A percentile compares a stretch with the other conserved stretches of the same genome.
These are phyloP conservation scores for Amphibolis antarctica DNA, from an alignment of 106 monocot species.

Conservation along the genomic window DNA sequence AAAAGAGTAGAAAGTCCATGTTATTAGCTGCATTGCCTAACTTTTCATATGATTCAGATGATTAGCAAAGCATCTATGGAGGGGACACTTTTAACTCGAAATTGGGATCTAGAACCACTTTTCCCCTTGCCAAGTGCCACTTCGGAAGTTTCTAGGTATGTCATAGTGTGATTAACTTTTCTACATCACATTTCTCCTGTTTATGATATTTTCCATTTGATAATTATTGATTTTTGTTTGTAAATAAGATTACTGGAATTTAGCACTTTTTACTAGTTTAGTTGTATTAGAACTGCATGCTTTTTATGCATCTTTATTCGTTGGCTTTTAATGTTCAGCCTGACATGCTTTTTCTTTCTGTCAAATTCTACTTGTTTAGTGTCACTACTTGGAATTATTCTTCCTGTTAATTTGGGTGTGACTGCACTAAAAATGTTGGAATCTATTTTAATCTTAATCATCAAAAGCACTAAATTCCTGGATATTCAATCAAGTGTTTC, in stretches of 20 bases:
- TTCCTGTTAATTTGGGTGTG: no score
- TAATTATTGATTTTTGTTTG: no score
- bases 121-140: constrained; percentile 49
- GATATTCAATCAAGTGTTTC: no score
- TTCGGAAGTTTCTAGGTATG: constrained; percentile 35
- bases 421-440: no score
- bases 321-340: constrained; percentile 33
- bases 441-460: no score
- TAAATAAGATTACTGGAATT: no score
- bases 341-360: neutral
- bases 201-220: neutral
- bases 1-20: neutral
- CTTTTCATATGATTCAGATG: constrained; percentile 29
- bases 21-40: no score
- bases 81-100: constrained; percentile 72
- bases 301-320: neutral
- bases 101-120: constrained; percentile 91
- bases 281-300: neutral
- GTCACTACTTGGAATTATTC: no score
- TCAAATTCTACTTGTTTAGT: no score
- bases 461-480: no score
- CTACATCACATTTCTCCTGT: neutral
- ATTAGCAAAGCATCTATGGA: constrained; percentile 66
- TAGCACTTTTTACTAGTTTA: no score
- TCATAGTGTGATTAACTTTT: neutral